phyloP scores from a whole-genome alignment of 2,329 filamentous ascomycete genomes.

The Cadophora malorum region DNA sequence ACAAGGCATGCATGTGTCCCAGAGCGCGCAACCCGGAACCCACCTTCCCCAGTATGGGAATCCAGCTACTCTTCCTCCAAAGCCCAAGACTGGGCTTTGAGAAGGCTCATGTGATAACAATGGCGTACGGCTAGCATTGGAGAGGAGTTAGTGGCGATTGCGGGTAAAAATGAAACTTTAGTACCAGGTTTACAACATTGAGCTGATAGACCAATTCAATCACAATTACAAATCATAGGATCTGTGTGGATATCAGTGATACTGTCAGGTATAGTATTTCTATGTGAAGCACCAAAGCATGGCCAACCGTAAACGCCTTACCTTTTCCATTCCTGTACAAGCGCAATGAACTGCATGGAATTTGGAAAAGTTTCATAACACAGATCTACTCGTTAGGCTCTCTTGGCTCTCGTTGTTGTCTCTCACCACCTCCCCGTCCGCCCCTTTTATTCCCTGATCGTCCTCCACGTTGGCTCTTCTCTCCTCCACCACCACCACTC shows the following conservation, averaged over 20 bases:
- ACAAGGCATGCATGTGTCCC: slow-evolving; percentile 39
- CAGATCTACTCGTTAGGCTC: slow-evolving; percentile 47
- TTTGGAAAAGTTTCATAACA: slow-evolving; percentile 27
- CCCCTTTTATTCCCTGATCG: slow-evolving; percentile 54
- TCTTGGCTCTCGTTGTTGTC: slow-evolving; percentile 55
- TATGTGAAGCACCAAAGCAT: slow-evolving; percentile 46
- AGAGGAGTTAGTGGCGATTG: slow-evolving; percentile 44
- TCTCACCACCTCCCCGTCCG: slow-evolving; percentile 54
- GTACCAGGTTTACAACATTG: slow-evolving; percentile 41
- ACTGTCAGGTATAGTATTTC: slow-evolving; percentile 38
- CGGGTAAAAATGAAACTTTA: slow-evolving; percentile 42
- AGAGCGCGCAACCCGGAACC: slow-evolving; percentile 48
- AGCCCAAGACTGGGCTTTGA: slow-evolving; percentile 55
- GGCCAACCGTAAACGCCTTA: slow-evolving; percentile 58
- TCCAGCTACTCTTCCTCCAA: slow-evolving; percentile 59
- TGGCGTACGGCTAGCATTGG: slow-evolving; percentile 47
- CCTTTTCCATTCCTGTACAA: slow-evolving; percentile 47
- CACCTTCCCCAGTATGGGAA: slow-evolving; percentile 63
- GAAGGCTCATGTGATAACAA: slow-evolving; percentile 40
- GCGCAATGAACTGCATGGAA: slow-evolving; percentile 39
- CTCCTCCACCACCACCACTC: slow-evolving; percentile 49
- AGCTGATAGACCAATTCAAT: slow-evolving; percentile 43
- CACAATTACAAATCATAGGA: slow-evolving; percentile 24
- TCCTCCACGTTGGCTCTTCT: slow-evolving; percentile 53
- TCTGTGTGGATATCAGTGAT: neutral